Evolutionary conservation across 73 alveolate species (phyloP).

Genomic region (Symbiodinium natans): DNA sequence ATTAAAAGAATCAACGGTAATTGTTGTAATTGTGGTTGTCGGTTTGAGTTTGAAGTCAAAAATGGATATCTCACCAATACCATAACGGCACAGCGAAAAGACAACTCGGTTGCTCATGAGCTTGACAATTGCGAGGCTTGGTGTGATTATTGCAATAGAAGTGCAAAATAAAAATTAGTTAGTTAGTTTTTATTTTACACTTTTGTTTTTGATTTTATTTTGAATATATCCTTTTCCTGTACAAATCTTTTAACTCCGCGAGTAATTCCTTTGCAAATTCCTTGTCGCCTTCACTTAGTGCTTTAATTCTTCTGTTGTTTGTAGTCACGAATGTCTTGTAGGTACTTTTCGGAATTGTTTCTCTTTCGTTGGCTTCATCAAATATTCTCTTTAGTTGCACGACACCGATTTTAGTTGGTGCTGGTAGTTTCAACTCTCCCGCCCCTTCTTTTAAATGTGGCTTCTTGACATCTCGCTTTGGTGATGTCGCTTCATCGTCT

Average conservation of each 20-base stretch:
- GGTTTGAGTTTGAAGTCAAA: background rate
- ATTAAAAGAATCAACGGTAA: background rate
- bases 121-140: background rate
- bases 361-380: too few species aligned
- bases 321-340: too few species aligned
- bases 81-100: background rate
- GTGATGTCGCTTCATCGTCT: background rate
- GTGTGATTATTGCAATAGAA: background rate
- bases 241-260: background rate
- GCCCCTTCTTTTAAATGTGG: background rate
- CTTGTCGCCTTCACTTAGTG: too few species aligned
- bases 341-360: too few species aligned
- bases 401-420: too few species aligned
- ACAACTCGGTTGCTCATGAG: background rate
- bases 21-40: background rate
- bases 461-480: background rate
- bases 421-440: too few species aligned
- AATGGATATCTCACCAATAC: background rate
- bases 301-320: too few species aligned
- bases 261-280: too few species aligned
- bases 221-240: background rate
- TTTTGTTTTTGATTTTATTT: too few species aligned
- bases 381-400: too few species aligned
- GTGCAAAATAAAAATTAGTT: too few species aligned
- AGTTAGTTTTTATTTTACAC: too few species aligned